These are phyloP conservation scores for Candida alai DNA, from an alignment of 805 yeast genomes.

Conservation along the genomic window DNA sequence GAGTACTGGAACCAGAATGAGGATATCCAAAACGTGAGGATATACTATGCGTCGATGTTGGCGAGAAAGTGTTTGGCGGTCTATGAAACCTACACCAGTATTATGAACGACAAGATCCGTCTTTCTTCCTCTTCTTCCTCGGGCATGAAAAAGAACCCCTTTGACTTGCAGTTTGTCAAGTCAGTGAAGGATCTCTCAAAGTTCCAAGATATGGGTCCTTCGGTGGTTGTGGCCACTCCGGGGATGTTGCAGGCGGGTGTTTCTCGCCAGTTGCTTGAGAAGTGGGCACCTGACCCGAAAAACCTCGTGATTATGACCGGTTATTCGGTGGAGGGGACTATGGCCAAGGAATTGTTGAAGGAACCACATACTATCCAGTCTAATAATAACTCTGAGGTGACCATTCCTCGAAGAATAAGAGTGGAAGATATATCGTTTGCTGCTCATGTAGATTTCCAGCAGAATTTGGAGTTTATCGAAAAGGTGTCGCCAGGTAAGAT, in stretches of 20 bases:
- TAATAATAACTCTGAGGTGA: constrained; percentile 69
- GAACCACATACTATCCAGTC: constrained; percentile 93
- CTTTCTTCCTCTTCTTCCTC: constrained; percentile 42
- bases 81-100: constrained; percentile 91
- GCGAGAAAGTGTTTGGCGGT: constrained; percentile 98
- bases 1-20: constrained; percentile 90
- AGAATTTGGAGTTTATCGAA: constrained; percentile 88
- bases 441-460: constrained; percentile 98
- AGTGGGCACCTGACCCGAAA: constrained; percentile 96
- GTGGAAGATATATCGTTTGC: constrained; percentile 97
- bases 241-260: constrained; percentile 98
- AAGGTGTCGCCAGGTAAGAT: constrained; percentile 79
- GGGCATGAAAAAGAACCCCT: constrained; percentile 60
- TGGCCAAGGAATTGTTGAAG: constrained; percentile 85
- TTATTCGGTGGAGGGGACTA: constrained; percentile 96
- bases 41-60: constrained; percentile 87
- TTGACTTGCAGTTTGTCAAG: constrained; percentile 80
- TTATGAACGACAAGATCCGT: constrained; percentile 93
- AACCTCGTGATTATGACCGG: constrained; percentile 89
- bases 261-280: constrained; percentile 83
- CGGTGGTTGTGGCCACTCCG: constrained; percentile 94
- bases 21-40: constrained; percentile 76
- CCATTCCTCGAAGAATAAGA: constrained; percentile 80
- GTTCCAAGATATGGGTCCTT: constrained; percentile 91
- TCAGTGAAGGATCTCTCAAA: constrained; percentile 75